Evolutionary conservation across 306 rosid genomes (phyloP), one percentile per base, ranked within the genome.

Genomic region (Astragalus glycyphyllos): DNA sequence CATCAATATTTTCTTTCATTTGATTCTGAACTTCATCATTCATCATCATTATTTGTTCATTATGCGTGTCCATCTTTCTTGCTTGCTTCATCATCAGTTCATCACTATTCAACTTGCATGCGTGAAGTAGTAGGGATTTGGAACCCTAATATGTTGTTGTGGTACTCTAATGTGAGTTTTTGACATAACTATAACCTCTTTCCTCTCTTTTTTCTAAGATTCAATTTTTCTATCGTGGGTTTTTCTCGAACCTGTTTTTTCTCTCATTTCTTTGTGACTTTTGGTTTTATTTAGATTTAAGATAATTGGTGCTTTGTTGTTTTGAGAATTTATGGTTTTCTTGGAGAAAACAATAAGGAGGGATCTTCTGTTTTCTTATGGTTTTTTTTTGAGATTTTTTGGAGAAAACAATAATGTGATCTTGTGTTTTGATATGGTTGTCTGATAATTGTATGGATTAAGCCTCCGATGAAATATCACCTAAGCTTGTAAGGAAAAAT

Each of bases 221-320:
- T 77, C 42, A 6, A 4, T 57, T 0, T 80, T 70, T 70, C 31
- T 62, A 8, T 67, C 5, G 0, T 68, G 75, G 77, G 72, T 65
- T 81, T 74, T 66, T 10, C 31, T 66, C 65, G 95, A 89, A 89
- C 92, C 84, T 77, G 34, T 58, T 53, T 75, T 44, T 48, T n/a
- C 44, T 37, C n/a, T n/a, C n/a, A n/a, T 62, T n/a, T 73, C 73
- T 56, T 20, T 45, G 35, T 3, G 50, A 17, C 8, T 72, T 74
- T 74, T 71, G 64, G 45, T 13, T 76, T 26, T 66, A 34, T 86
- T 78, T 44, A 11, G n/a, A n/a, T n/a, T n/a, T n/a, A n/a, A n/a
- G n/a, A n/a, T n/a, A n/a, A n/a, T n/a, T 14, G 55, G 11, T 48
- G 68, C 60, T 13, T 62, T 71, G 35, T 8, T 59, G 29, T 6